A percentile compares a stretch with the other conserved stretches of the same genome.
These are phyloP conservation scores for Hyphopichia wangnamkhiaoensis DNA, from an alignment of 1,139 yeast genomes.

Conservation along the genomic window DNA sequence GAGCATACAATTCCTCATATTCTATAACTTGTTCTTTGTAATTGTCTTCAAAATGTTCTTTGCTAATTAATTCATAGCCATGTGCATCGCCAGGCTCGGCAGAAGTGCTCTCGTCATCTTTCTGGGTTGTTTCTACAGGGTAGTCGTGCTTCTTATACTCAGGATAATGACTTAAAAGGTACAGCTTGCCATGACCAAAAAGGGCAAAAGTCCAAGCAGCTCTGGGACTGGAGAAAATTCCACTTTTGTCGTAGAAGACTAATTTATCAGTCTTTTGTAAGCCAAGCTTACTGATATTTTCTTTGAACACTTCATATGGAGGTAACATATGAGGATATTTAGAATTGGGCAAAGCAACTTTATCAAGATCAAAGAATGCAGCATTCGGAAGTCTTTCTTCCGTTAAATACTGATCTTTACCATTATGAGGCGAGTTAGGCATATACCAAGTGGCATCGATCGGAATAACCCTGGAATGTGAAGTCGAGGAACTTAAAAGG, in stretches of 20 bases:
- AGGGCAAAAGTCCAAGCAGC: slow-evolving; percentile 86
- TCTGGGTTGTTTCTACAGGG: slow-evolving; percentile 23
- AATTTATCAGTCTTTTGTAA: slow-evolving; percentile 53
- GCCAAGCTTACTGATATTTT: slow-evolving; percentile 51
- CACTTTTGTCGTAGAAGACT: slow-evolving; percentile 83
- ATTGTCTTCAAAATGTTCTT: slow-evolving; percentile 22
- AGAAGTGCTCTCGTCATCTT: slow-evolving; percentile 17
- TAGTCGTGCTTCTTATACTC: slow-evolving; percentile 39
- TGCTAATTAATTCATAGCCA: slow-evolving; percentile 21
- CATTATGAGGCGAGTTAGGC: slow-evolving; percentile 70
- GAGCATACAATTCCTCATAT: slow-evolving; percentile 60
- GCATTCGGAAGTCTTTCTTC: slow-evolving; percentile 65
- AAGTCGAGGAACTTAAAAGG: slow-evolving; percentile 15
- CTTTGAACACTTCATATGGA: slow-evolving; percentile 50
- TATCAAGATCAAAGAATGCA: slow-evolving; percentile 80
- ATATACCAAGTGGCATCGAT: slow-evolving; percentile 92
- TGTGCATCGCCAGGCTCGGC: slow-evolving; percentile 8
- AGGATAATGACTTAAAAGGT: slow-evolving; percentile 68
- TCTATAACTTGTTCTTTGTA: slow-evolving; percentile 56
- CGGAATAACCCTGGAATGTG: slow-evolving; percentile 51
- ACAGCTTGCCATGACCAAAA: slow-evolving; percentile 72
- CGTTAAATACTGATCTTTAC: slow-evolving; percentile 54
- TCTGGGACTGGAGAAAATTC: slow-evolving; percentile 85
- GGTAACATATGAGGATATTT: slow-evolving; percentile 93
- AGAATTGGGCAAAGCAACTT: slow-evolving; percentile 55